These are phyloP conservation scores for Talaromyces sp. DNA, from an alignment of 2,329 filamentous ascomycete species.

Conservation along the genomic window DNA sequence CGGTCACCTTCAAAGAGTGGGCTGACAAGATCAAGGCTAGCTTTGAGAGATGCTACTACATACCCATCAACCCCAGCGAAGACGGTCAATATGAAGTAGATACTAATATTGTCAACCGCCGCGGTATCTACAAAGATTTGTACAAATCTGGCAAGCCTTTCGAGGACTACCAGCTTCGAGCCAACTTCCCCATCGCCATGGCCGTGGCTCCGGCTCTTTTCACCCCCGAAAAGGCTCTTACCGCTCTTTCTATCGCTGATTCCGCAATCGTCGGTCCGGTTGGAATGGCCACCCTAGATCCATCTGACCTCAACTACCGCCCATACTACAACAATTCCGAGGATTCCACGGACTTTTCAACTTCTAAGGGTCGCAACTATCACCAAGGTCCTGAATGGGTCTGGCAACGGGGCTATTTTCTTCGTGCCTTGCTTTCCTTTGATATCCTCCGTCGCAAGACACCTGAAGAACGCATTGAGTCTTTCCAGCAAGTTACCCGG, in stretches of 20 bases:
- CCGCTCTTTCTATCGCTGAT: constrained; percentile 79
- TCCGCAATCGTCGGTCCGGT: constrained; percentile 78
- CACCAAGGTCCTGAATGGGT: constrained; percentile 98
- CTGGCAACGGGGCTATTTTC: constrained; percentile 95
- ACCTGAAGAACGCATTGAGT: constrained; percentile 73
- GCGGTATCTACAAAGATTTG: constrained; percentile 97
- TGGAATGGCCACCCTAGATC: constrained; percentile 95
- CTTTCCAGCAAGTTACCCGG: constrained; percentile 91
- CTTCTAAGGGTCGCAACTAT: constrained; percentile 93
- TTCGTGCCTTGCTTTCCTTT: constrained; percentile 88
- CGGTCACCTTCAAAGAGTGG: constrained; percentile 77
- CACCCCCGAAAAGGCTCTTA: constrained; percentile 73
- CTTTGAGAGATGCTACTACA: constrained; percentile 91
- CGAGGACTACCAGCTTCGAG: constrained; percentile 93
- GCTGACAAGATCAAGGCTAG: constrained; percentile 75
- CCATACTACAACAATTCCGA: constrained; percentile 95
- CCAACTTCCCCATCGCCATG: constrained; percentile 97
- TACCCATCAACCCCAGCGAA: constrained; percentile 70
- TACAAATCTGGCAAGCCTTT: constrained; percentile 94
- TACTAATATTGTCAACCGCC: constrained; percentile 75
- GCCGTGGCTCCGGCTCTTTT: constrained; percentile 89
- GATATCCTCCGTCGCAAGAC: constrained; percentile 73
- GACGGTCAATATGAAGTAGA: constrained; percentile 82
- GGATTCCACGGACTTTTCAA: constrained; percentile 87
- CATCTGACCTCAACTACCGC: constrained; percentile 86